phyloP scores from a whole-genome alignment of 2,329 filamentous ascomycete genomes.

The Alternaria infectoria region DNA sequence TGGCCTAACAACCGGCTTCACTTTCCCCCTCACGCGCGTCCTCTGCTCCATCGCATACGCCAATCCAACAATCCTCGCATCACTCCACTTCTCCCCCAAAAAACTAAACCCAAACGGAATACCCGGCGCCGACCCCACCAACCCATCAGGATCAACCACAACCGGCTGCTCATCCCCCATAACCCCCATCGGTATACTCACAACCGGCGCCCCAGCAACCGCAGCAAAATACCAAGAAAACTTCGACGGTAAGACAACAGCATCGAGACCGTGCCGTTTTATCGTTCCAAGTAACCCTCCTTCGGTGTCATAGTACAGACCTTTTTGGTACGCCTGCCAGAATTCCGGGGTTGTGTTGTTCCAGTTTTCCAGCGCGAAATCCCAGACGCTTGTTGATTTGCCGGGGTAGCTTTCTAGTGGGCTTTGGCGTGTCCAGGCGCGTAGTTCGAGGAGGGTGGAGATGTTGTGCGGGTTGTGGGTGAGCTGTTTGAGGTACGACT shows the following conservation, averaged over 20 bases:
- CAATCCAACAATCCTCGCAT: background rate
- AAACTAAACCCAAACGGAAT: background rate
- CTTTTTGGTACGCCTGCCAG: background rate
- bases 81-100: background rate
- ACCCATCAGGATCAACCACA: background rate
- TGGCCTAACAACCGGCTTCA: background rate
- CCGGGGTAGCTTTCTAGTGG: background rate
- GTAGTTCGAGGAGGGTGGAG: conserved; percentile 1
- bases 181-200: background rate
- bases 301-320: background rate
- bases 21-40: background rate
- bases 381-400: background rate
- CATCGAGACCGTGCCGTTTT: background rate
- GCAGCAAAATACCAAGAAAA: background rate
- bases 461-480: conserved; percentile 52
- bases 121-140: background rate
- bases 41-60: background rate
- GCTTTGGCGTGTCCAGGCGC: background rate
- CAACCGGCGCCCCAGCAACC: background rate
- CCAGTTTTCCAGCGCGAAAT: background rate
- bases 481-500: conserved; percentile 67
- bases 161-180: background rate
- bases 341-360: background rate
- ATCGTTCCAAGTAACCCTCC: background rate
- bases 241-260: background rate